Base-by-base conservation (phyloP, 2,329 filamentous ascomycete species). In the Aureobasidium namibiae region DNA sequence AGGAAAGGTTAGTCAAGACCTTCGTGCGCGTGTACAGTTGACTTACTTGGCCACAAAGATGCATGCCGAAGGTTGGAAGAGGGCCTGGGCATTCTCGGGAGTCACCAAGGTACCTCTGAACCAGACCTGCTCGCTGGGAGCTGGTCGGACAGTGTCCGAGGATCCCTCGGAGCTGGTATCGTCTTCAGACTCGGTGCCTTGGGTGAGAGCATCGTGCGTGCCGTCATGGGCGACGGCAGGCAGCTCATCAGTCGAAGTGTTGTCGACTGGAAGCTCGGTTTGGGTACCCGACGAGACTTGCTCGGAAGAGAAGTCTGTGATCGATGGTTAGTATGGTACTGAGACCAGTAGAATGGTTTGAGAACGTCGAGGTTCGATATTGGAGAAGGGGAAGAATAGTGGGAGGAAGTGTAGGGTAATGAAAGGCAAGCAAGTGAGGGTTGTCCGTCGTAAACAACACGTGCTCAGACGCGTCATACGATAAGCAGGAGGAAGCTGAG, bases 21-120 rank as follows among this genome's bases (percentile, higher is more conserved):
- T 38, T 18, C 13, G 14, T 46, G 41, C 21, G 5, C 21, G 18
- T 38, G 42, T 16, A 16, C 14, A 36, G 50, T 34, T 38, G 8
- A 75, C 81, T 75, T 76, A 86, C 84, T 87, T 87, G 33, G 84
- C 84, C 38, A 85, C 82, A 65, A 87, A 87, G 36, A 86, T 76
- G 65, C 84, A 86, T 39, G 80, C 80, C 8, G 76, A 77, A 0
- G 82, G 75, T 0, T 81, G 78, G 56, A 81, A 82, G 36, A 78
- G 70, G 0, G 71, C 71, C 65, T 84, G 82, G 3, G 80, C 78
- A 64, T 83, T 69, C 8, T 64, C 59, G 4, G 45, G 41, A 33
- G 56, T 61, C 4, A 59, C 23, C 26, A 36, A 21, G 46, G 21
- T n/a, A 16, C 46, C 56, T 2, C 29, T 26, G 26, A 23, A 29